Base-by-base conservation (phyloP, 495 filamentous ascomycete species). In the Aspergillus bridgeri region DNA sequence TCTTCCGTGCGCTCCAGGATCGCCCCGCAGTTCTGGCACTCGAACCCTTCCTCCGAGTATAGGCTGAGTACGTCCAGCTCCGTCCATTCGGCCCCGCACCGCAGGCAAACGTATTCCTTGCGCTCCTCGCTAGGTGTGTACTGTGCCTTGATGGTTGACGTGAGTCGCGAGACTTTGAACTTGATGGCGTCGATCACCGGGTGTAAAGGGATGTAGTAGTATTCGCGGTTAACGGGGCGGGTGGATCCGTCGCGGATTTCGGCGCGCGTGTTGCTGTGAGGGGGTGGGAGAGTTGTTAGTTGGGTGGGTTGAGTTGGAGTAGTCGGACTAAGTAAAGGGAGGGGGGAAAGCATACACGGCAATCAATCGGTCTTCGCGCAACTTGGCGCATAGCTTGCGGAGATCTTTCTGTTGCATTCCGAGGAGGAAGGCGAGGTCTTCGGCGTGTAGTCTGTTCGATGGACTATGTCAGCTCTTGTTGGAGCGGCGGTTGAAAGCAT, bases 151-250 rank as follows among this genome's bases (percentile, higher is more conserved):
- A 98, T 91, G 20, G 84, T 85, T 67, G 91, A 88, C 53, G 90
- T 90, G 56, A 96, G 77, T 50, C 84, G 83, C 69, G 91, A 90
- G 53, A 96, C 86, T 61, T 90, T 87, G 77, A 88, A 99, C 66
- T 99, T 99, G 77, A 96, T 92, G 15, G 91, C 92, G 71, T 99
- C 94, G 69, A 99, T 89, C 54, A 92, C 89, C 42, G 89, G 89
- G 53, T 93, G 91, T 64, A 94, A 91, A 66, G 96, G 91, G 74
- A 99, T 90, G 75, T 89, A 99, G 75, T 95, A 99, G 77, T 96
- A 97, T 51, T 92, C 96, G 45, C 89, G 84, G 65, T 86, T 89
- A 45, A 88, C 83, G 3, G 91, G 88, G 11, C 91, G 88, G 58
- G 89, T 86, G 45, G 90, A 88, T 27, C 90, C 90, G 59, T 90